Percentiles rank a stretch among this genome's conserved stretches.
Evolutionary conservation across 805 yeast genomes (phyloP).

Genomic region (Ogataea polymorpha): DNA sequence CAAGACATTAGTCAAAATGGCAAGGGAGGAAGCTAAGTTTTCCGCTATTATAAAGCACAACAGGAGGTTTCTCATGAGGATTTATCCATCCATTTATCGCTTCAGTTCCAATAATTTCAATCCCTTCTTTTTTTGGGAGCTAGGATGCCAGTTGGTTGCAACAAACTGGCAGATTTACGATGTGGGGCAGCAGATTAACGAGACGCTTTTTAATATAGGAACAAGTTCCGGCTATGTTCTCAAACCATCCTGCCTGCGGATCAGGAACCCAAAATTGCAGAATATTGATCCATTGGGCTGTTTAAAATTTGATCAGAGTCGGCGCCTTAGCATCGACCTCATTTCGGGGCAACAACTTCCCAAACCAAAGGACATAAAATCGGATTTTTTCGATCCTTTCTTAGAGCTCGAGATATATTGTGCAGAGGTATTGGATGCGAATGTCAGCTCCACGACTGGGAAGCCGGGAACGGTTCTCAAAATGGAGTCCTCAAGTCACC

Average conservation of each 20-base stretch:
- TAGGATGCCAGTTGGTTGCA: slow-evolving; percentile 93
- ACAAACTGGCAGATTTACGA: slow-evolving; percentile 96
- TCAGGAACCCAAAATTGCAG: slow-evolving; percentile 15
- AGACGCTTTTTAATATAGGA: slow-evolving; percentile 68
- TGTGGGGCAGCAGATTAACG: slow-evolving; percentile 82
- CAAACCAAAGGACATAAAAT: slow-evolving; percentile 52
- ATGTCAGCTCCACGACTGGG: slow-evolving; percentile 5
- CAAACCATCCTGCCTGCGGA: slow-evolving; percentile 50
- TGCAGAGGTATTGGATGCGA: slow-evolving; percentile 20
- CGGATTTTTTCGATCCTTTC: slow-evolving; percentile 52
- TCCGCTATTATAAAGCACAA: slow-evolving; percentile 74
- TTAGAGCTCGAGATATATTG: slow-evolving; percentile 62
- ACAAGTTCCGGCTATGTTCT: slow-evolving; percentile 70
- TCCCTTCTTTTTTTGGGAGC: slow-evolving; percentile 77
- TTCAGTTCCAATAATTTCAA: slow-evolving; percentile 76
- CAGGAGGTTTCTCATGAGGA: slow-evolving; percentile 67
- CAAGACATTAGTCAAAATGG: slow-evolving; percentile 57
- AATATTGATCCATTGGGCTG: slow-evolving; percentile 21
- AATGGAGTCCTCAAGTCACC: neutral
- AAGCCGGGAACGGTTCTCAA: slow-evolving; percentile 12
- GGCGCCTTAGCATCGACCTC: slow-evolving; percentile 40
- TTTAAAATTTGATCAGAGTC: slow-evolving; percentile 11
- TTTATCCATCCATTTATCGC: slow-evolving; percentile 81
- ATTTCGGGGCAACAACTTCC: slow-evolving; percentile 88
- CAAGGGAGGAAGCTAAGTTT: slow-evolving; percentile 55